Conservation (phyloP, 495 filamentous ascomycete genomes). For the Parathielavia appendiculata region DNA sequence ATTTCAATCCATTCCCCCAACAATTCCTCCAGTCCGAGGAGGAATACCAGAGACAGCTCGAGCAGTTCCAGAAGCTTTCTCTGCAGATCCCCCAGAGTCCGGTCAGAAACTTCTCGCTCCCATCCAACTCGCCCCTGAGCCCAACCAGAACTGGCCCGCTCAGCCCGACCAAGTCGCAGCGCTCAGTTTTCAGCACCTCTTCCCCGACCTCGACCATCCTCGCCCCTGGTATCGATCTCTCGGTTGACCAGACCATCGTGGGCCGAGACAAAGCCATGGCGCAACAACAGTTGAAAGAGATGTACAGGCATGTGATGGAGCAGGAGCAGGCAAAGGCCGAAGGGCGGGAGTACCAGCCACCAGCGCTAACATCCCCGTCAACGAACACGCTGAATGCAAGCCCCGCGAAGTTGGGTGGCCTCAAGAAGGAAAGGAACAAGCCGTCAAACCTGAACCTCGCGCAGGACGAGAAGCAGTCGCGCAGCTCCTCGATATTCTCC, state of each 20-base stretch:
- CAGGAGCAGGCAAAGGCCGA: constrained; percentile 63
- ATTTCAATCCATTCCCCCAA: constrained; percentile 28
- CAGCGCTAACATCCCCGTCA: constrained; percentile 29
- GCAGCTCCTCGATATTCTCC: constrained; percentile 48
- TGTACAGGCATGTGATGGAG: constrained; percentile 89
- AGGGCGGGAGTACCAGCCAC: constrained; percentile 40
- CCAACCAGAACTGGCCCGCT: constrained; percentile 33
- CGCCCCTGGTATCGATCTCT: constrained; percentile 36
- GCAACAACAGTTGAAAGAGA: constrained; percentile 76
- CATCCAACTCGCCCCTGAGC: constrained; percentile 21
- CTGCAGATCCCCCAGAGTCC: constrained; percentile 29
- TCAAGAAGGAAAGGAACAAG: constrained; percentile 39
- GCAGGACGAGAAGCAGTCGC: constrained; percentile 43
- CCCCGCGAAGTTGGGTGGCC: constrained; percentile 16
- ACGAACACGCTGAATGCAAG: constrained; percentile 29
- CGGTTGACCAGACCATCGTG: constrained; percentile 70
- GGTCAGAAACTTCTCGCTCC: constrained; percentile 46
- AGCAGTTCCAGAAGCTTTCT: constrained; percentile 11
- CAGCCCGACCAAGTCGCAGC: constrained; percentile 44
- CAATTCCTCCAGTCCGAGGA: constrained; percentile 36
- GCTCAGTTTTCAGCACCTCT: constrained; percentile 47
- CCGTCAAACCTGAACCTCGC: constrained; percentile 43
- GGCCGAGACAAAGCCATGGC: constrained; percentile 64
- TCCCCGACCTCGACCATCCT: constrained; percentile 44
- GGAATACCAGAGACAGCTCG: constrained; percentile 25